These are phyloP conservation scores for Macrophomina tecta DNA, from an alignment of 2,329 filamentous ascomycete species.

Conservation along the genomic window DNA sequence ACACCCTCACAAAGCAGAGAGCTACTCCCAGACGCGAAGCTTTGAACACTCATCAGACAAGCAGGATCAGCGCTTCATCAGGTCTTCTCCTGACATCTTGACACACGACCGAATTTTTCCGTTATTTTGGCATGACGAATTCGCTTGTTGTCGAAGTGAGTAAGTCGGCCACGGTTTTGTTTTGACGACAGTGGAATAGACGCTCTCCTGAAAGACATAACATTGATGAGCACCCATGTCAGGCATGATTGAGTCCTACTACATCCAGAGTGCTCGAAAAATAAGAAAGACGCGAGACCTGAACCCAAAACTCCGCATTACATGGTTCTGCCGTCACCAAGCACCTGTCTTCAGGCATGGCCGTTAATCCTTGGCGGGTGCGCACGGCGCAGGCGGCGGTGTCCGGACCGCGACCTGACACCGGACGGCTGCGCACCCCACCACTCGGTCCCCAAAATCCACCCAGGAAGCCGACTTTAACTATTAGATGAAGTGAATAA, in stretches of 20 bases:
- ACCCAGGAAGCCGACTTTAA: neutral
- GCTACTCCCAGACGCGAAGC: neutral
- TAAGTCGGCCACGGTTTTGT: neutral
- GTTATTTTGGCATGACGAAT: neutral
- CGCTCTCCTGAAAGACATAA: neutral
- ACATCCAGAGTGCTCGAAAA: neutral
- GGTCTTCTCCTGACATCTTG: too few relatives aligned
- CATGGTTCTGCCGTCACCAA: neutral
- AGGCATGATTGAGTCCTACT: neutral
- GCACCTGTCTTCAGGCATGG: neutral
- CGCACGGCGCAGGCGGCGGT: slow-evolving; percentile 20
- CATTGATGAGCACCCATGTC: neutral
- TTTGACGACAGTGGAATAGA: neutral
- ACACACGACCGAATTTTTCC: too few relatives aligned
- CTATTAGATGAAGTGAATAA: neutral
- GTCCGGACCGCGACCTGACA: neutral
- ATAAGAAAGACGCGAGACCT: neutral
- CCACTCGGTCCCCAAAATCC: neutral
- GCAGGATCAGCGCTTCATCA: neutral
- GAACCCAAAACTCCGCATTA: neutral
- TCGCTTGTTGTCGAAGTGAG: neutral
- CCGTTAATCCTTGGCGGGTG: slow-evolving; percentile 11
- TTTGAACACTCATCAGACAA: neutral
- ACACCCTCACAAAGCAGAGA: neutral
- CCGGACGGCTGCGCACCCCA: neutral